Percentiles rank a stretch among this genome's conserved stretches.
Conservation (phyloP, 768 basidiomycete species). For the Trametes cubensis region DNA sequence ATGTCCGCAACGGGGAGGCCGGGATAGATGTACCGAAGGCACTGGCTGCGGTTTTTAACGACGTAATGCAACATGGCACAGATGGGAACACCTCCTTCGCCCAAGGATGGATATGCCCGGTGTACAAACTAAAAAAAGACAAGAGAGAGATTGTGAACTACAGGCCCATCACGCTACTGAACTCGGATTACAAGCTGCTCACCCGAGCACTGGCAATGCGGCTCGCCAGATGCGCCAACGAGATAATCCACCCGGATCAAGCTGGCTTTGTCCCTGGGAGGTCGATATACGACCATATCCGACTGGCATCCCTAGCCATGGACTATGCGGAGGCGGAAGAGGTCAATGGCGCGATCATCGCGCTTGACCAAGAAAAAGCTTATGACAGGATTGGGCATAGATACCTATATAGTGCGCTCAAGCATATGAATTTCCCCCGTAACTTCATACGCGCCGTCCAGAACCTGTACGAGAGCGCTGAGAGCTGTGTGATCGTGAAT, state of each 20-base stretch:
- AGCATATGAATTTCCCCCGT: slow-evolving; percentile 9
- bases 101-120: slow-evolving; percentile 2
- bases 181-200: slow-evolving; percentile 39
- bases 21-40: neutral
- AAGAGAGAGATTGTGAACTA: slow-evolving; percentile 17
- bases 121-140: slow-evolving; percentile 3
- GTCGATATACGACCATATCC: slow-evolving; percentile 37
- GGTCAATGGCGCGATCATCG: slow-evolving; percentile 19
- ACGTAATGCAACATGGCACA: neutral
- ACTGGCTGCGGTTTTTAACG: neutral
- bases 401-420: slow-evolving; percentile 19
- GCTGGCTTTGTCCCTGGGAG: slow-evolving; percentile 42
- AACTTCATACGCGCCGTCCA: slow-evolving; percentile 30
- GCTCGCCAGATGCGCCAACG: slow-evolving; percentile 16
- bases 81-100: neutral
- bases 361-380: slow-evolving; percentile 27
- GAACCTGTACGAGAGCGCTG: slow-evolving; percentile 34
- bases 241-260: slow-evolving; percentile 39
- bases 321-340: slow-evolving; percentile 17
- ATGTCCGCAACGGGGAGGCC: too few relatives aligned
- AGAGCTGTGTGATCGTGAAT: slow-evolving; percentile 38
- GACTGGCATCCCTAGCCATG: slow-evolving; percentile 26
- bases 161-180: slow-evolving; percentile 30
- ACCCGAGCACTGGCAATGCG: slow-evolving; percentile 30
- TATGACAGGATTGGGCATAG: slow-evolving; percentile 25